Percentiles rank a stretch among this genome's conserved stretches.
These are phyloP conservation scores for Saccharomycopsis hybrid DNA, from an alignment of 1,139 yeast species.

Conservation along the genomic window DNA sequence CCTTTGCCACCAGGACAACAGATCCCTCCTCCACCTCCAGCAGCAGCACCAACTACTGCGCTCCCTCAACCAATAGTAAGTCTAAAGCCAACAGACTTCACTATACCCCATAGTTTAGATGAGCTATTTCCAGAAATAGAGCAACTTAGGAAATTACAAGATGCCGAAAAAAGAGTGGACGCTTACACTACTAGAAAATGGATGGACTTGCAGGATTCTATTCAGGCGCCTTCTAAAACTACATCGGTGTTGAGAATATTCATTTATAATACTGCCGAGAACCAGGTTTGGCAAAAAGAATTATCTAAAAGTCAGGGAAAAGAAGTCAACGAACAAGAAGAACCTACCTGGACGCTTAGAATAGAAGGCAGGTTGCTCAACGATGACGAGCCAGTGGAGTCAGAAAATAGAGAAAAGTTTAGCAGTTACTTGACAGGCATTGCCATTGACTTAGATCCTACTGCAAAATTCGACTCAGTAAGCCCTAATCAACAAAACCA, in stretches of 20 bases:
- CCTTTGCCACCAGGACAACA: neutral
- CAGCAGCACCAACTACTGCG: neutral
- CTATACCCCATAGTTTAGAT: conserved; percentile 55
- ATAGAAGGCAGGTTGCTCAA: conserved; percentile 77
- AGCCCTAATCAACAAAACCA: conserved; percentile 8
- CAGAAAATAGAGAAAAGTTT: conserved; percentile 50
- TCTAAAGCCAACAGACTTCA: conserved; percentile 57
- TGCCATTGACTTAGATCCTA: conserved; percentile 58
- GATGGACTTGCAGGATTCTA: conserved; percentile 76
- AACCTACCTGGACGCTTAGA: conserved; percentile 76
- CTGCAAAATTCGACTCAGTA: conserved; percentile 16
- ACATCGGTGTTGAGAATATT: conserved; percentile 66
- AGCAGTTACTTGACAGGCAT: conserved; percentile 79
- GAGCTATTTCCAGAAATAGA: conserved; percentile 68
- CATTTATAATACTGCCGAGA: conserved; percentile 73
- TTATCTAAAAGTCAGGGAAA: conserved; percentile 27
- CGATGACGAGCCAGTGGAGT: conserved; percentile 33
- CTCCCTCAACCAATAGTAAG: conserved; percentile 19
- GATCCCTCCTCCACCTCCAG: conserved; percentile 1
- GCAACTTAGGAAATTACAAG: conserved; percentile 61
- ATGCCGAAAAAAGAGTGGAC: conserved; percentile 76
- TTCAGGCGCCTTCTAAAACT: conserved; percentile 38
- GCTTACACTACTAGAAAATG: conserved; percentile 76
- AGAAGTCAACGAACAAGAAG: conserved; percentile 26
- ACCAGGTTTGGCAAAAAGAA: conserved; percentile 86